Conservation (phyloP, 2,329 filamentous ascomycete species). For the Penicillium sp. region DNA sequence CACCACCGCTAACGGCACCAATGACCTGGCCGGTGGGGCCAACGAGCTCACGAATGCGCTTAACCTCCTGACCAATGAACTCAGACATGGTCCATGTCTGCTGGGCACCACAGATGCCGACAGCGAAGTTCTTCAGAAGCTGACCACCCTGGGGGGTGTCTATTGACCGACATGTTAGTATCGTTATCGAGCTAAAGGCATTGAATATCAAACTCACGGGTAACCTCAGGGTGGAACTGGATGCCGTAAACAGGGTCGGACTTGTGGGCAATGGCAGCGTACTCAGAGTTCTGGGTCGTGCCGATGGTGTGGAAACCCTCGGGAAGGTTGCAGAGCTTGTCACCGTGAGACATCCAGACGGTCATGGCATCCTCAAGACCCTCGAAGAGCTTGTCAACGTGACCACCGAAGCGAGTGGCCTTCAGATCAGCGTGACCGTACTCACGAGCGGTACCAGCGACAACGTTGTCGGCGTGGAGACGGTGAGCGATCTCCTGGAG, state of each 20-base stretch:
- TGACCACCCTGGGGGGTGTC: not conserved
- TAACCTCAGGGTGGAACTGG: not conserved
- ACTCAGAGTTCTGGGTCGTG: conserved; percentile 72
- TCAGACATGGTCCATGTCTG: conserved; percentile 83
- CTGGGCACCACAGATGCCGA: conserved; percentile 75
- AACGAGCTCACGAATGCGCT: conserved; percentile 76
- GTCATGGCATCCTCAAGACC: conserved; percentile 70
- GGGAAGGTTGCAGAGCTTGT: conserved; percentile 77
- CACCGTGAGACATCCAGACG: conserved; percentile 85
- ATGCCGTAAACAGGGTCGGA: conserved; percentile 64
- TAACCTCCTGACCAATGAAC: conserved; percentile 79
- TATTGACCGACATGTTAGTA: not conserved
- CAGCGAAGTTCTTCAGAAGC: conserved; percentile 66
- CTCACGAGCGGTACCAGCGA: conserved; percentile 66
- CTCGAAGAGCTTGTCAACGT: conserved; percentile 77
- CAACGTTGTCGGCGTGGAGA: conserved; percentile 64
- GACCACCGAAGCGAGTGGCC: conserved; percentile 56
- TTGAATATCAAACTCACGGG: conserved; percentile 29
- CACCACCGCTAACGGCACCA: conserved; percentile 77
- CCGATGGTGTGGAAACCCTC: conserved; percentile 55
- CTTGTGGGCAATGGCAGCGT: conserved; percentile 68
- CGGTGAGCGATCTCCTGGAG: conserved; percentile 74
- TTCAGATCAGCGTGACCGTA: conserved; percentile 71
- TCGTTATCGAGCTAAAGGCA: conserved; percentile 54
- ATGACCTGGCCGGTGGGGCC: conserved; percentile 81